A percentile compares a stretch with the other conserved stretches of the same genome.
phyloP scores from a whole-genome alignment of 345 rosid species.

The Hirschfeldia incana region DNA sequence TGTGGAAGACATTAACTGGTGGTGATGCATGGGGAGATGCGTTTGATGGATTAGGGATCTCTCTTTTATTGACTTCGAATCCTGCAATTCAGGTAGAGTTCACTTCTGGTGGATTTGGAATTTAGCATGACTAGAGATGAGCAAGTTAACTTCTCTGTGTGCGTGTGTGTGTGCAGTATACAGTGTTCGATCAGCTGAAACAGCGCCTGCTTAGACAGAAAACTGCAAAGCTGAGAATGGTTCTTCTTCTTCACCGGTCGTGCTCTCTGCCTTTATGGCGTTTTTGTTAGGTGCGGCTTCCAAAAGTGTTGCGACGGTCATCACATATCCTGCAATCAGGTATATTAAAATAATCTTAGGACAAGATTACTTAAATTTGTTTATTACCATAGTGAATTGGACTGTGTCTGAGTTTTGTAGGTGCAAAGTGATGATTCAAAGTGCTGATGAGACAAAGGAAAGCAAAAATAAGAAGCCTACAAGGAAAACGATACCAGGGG shows the following conservation, averaged over 20 bases:
- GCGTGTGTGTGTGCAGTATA: slow-evolving; percentile 61
- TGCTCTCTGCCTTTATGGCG: slow-evolving; percentile 83
- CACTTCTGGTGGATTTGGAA: background rate
- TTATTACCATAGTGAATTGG: background rate
- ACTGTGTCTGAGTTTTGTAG: slow-evolving; percentile 36
- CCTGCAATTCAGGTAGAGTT: slow-evolving; percentile 85
- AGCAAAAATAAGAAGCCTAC: slow-evolving; percentile 40
- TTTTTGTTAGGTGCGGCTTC: slow-evolving; percentile 85
- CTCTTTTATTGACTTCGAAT: slow-evolving; percentile 86
- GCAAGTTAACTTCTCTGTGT: slow-evolving; percentile 7
- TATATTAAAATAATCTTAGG: slow-evolving; percentile 20
- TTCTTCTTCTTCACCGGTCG: slow-evolving; percentile 54
- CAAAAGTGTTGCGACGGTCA: slow-evolving; percentile 74
- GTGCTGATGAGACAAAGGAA: slow-evolving; percentile 59
- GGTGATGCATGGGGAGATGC: slow-evolving; percentile 64
- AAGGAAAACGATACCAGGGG: slow-evolving; percentile 53
- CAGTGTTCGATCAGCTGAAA: slow-evolving; percentile 93
- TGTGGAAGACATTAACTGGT: slow-evolving; percentile 74
- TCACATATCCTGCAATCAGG: slow-evolving; percentile 98
- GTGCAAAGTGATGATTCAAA: slow-evolving; percentile 91
- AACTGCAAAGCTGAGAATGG: slow-evolving; percentile 36
- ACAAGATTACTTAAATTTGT: background rate
- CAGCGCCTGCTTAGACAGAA: slow-evolving; percentile 62
- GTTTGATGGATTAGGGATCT: slow-evolving; percentile 89
- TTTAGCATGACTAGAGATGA: too few relatives aligned